A percentile compares a stretch with the other conserved stretches of the same genome.
These are phyloP conservation scores for Raddia distichophylla DNA, from an alignment of 176 grass and related monocot genomes.

Conservation along the genomic window DNA sequence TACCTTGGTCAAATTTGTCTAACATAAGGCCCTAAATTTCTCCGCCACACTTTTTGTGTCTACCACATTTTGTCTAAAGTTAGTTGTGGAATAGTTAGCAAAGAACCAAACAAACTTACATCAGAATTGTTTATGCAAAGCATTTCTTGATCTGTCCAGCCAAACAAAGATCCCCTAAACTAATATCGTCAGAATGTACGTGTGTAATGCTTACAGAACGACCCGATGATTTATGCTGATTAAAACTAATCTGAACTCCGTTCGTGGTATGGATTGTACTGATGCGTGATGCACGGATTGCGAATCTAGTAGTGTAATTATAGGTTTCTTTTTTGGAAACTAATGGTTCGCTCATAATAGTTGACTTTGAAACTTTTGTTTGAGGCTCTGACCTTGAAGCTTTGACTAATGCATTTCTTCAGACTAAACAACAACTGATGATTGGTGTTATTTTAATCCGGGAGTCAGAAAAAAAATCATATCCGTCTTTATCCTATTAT, in stretches of 20 bases:
- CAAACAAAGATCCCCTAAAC: neutral
- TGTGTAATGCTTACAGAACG: neutral
- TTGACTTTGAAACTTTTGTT: constrained; percentile 32
- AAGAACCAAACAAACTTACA: neutral
- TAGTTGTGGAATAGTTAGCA: no score
- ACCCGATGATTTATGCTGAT: neutral
- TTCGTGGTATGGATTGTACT: neutral
- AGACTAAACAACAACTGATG: constrained; percentile 11
- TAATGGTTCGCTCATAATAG: neutral
- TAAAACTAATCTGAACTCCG: neutral
- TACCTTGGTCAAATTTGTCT: no score
- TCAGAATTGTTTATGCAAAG: neutral
- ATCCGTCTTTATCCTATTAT: neutral
- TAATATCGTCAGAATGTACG: neutral
- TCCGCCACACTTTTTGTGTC: no score
- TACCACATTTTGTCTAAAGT: no score
- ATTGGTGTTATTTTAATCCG: constrained; percentile 52
- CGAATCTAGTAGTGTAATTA: neutral
- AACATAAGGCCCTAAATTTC: no score
- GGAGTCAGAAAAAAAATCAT: neutral
- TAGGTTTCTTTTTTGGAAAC: neutral
- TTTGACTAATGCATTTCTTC: neutral
- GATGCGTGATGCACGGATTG: constrained; percentile 5
- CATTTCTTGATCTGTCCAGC: neutral
- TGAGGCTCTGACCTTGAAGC: constrained; percentile 29